phyloP scores from a whole-genome alignment of 1,284 basidiomycete species.

The Naganishia sp. region DNA sequence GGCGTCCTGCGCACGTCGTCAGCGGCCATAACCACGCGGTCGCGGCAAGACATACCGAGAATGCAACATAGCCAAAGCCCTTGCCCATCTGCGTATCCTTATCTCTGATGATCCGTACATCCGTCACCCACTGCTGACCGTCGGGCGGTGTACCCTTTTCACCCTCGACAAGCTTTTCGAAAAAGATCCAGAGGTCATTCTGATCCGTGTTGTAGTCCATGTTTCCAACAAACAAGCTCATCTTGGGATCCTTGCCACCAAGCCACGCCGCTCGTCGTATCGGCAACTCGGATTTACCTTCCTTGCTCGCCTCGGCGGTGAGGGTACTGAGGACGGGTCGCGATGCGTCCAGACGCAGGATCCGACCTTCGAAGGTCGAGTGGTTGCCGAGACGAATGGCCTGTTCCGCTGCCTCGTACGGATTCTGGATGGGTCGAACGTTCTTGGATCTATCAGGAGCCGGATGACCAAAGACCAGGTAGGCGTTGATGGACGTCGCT shows the following conservation, averaged over 20 bases:
- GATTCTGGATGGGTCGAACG: conserved; percentile 67
- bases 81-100: conserved; percentile 94
- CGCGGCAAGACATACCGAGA: conserved; percentile 62
- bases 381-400: conserved; percentile 70
- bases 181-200: conserved; percentile 82
- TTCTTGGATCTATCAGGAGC: conserved; percentile 58
- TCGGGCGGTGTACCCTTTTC: conserved; percentile 64
- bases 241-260: conserved; percentile 66
- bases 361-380: conserved; percentile 70
- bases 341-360: conserved; percentile 72
- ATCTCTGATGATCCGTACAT: conserved; percentile 86
- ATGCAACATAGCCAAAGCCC: conserved; percentile 93
- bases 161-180: conserved; percentile 72
- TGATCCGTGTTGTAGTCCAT: conserved; percentile 90
- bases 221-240: conserved; percentile 86
- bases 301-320: conserved; percentile 43
- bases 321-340: conserved; percentile 51
- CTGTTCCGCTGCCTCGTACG: conserved; percentile 68
- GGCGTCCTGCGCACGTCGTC: conserved; percentile 64
- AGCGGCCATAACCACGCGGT: not conserved
- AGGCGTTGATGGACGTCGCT: conserved; percentile 74
- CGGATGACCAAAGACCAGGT: conserved; percentile 80
- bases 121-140: conserved; percentile 67
- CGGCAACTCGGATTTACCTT: conserved; percentile 35
- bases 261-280: conserved; percentile 47